phyloP scores from a whole-genome alignment of 78 protist genomes.

The Acrasis kona region DNA sequence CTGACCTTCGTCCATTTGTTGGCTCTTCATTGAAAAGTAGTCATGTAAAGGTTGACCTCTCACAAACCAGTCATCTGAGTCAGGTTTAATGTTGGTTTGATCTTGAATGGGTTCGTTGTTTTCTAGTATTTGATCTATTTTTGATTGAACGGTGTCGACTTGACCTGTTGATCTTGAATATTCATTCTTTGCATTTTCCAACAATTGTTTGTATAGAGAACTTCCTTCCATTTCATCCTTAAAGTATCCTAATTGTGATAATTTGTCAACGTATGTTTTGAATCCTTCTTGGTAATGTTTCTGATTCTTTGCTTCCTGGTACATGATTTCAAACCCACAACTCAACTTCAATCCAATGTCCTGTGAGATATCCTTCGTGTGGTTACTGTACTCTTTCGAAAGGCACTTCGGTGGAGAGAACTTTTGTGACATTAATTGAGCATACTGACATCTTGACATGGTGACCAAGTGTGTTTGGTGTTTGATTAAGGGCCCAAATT shows the following conservation, averaged over 20 bases:
- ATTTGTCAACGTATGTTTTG: too few species aligned
- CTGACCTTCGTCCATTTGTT: background rate
- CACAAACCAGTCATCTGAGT: too few species aligned
- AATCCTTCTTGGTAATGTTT: too few species aligned
- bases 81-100: background rate
- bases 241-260: too few species aligned
- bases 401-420: background rate
- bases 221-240: too few species aligned
- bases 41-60: too few species aligned
- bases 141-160: too few species aligned
- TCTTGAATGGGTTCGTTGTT: too few species aligned
- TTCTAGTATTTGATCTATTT: too few species aligned
- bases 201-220: background rate
- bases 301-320: too few species aligned
- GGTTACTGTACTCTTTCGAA: background rate
- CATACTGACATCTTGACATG: constrained; percentile 16
- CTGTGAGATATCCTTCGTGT: background rate
- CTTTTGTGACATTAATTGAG: background rate
- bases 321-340: background rate
- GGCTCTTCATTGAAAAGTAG: too few species aligned
- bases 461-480: background rate
- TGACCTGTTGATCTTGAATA: background rate
- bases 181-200: background rate
- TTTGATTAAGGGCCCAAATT: background rate
- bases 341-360: background rate